A percentile compares a stretch with the other conserved stretches of the same genome.
Conservation (phyloP, 2,329 filamentous ascomycete genomes). For the Phialophora chinensis region DNA sequence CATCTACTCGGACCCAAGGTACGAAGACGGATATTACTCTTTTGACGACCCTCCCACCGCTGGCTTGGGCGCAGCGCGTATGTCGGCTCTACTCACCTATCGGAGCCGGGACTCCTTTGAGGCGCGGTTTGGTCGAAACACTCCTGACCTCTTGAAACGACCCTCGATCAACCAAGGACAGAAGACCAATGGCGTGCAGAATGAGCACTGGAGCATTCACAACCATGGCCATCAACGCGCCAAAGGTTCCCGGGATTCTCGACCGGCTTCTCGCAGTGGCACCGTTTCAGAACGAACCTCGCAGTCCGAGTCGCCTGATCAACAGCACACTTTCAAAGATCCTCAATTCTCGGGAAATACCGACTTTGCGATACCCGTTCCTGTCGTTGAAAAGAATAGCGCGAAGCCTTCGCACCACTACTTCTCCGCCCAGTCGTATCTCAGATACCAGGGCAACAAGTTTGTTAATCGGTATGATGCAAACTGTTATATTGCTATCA, state of each 20-base stretch:
- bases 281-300: conserved; percentile 20
- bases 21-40: conserved; percentile 93
- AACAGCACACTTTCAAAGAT: conserved; percentile 56
- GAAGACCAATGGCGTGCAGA: conserved; percentile 66
- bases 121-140: conserved; percentile 90
- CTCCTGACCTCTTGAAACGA: conserved; percentile 79
- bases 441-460: conserved; percentile 94
- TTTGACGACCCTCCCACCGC: conserved; percentile 85
- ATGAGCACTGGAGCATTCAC: conserved; percentile 79
- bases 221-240: conserved; percentile 78
- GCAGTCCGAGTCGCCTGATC: conserved; percentile 31
- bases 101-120: conserved; percentile 97
- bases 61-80: conserved; percentile 89
- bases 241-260: conserved; percentile 53
- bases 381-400: conserved; percentile 39
- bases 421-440: conserved; percentile 96
- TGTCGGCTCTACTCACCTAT: conserved; percentile 95
- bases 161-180: conserved; percentile 68
- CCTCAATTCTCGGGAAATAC: conserved; percentile 75
- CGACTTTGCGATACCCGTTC: conserved; percentile 54
- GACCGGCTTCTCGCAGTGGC: conserved; percentile 45
- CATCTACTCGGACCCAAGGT: conserved; percentile 98
- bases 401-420: conserved; percentile 68
- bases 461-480: conserved; percentile 97
- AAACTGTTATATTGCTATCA: conserved; percentile 99